These are phyloP conservation scores for Phytophthora crassamura DNA, from an alignment of 352 stramenopile genomes.

Conservation along the genomic window DNA sequence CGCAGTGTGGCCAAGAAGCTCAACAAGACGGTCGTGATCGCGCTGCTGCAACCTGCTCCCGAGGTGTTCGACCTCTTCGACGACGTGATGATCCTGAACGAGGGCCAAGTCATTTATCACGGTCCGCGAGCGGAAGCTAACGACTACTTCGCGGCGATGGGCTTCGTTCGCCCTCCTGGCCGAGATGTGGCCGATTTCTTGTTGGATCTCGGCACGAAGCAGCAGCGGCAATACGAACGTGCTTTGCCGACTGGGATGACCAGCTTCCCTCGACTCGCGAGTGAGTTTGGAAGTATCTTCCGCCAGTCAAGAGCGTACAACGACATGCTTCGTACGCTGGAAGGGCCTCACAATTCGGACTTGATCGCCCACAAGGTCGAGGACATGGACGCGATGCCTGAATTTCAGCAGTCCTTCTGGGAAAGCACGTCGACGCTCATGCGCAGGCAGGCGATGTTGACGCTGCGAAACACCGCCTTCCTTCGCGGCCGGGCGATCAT, in stretches of 20 bases:
- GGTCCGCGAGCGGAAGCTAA: constrained; percentile 56
- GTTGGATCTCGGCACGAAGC: constrained; percentile 44
- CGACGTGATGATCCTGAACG: constrained; percentile 54
- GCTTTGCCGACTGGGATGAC: neutral
- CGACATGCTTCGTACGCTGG: constrained; percentile 23
- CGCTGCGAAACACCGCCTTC: constrained; percentile 45
- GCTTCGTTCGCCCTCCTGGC: constrained; percentile 53
- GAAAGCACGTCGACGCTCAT: constrained; percentile 33
- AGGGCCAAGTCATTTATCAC: constrained; percentile 49
- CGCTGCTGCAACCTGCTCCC: constrained; percentile 82
- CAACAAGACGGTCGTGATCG: constrained; percentile 59
- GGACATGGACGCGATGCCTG: constrained; percentile 33
- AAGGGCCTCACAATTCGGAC: constrained; percentile 17
- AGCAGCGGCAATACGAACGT: constrained; percentile 44
- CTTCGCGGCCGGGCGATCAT: constrained; percentile 39
- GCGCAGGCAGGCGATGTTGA: constrained; percentile 61
- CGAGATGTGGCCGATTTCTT: constrained; percentile 50
- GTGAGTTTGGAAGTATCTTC: constrained; percentile 37
- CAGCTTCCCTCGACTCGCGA: constrained; percentile 24
- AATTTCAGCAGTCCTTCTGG: constrained; percentile 46
- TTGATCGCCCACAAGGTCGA: constrained; percentile 16
- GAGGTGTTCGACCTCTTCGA: constrained; percentile 57
- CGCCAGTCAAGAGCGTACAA: constrained; percentile 30
- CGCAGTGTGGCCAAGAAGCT: constrained; percentile 48
- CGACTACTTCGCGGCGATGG: constrained; percentile 78